Conservation (phyloP, 2,329 filamentous ascomycete genomes). For the Paramyrothecium roridum region DNA sequence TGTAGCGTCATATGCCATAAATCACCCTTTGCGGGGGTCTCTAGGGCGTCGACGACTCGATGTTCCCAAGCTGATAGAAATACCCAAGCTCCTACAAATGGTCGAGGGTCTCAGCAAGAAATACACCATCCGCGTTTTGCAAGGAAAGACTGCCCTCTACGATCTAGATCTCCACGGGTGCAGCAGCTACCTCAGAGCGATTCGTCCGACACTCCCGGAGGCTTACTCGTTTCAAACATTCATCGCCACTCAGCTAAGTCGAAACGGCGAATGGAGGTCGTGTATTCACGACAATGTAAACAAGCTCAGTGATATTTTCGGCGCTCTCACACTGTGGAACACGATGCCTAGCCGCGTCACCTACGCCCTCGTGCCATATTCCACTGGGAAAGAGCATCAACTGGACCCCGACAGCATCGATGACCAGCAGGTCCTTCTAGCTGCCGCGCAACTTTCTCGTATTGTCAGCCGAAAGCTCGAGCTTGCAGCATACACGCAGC, state of each 20-base stretch:
- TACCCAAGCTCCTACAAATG: not conserved
- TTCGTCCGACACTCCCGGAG: not conserved
- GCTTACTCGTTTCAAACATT: not conserved
- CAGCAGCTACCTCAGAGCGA: not conserved
- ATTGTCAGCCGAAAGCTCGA: conserved; percentile 3
- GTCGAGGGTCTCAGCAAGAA: not conserved
- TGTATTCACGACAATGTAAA: conserved; percentile 1
- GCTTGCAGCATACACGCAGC: not conserved
- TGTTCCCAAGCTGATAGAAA: not conserved
- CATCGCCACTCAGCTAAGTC: not conserved
- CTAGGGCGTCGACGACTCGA: not conserved
- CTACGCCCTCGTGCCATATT: not conserved
- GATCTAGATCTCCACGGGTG: not conserved
- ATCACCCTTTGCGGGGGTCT: not conserved
- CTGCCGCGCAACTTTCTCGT: not conserved
- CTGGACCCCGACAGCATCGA: not conserved
- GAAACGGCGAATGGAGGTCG: not conserved
- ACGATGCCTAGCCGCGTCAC: conserved; percentile 2
- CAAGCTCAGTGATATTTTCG: not conserved
- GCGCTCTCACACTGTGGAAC: not conserved
- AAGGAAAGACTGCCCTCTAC: not conserved
- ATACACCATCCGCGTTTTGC: not conserved
- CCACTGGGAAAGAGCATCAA: not conserved
- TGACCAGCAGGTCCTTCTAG: not conserved
- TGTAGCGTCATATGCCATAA: not conserved